A percentile compares a stretch with the other conserved stretches of the same genome.
Evolutionary conservation across 345 rosid species (phyloP).

Genomic region (Eucalyptus pumila): DNA sequence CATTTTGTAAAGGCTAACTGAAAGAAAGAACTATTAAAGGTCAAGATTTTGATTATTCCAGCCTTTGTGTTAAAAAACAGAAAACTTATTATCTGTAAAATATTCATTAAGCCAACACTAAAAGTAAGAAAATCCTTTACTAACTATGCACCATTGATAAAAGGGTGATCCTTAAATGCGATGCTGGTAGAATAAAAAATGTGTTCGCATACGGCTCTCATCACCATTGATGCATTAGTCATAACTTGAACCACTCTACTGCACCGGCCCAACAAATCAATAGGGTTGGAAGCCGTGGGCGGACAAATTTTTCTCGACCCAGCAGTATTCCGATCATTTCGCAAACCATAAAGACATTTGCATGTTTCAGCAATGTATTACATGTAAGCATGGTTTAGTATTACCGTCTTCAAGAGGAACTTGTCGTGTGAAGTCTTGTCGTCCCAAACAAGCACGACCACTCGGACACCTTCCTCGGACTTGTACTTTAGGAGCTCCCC

Average conservation of each 20-base stretch:
- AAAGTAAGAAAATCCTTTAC: too few relatives aligned
- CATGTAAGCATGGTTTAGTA: not conserved
- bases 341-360: not conserved
- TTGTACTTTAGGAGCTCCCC: conserved; percentile 49
- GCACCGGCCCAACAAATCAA: not conserved
- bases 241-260: not conserved
- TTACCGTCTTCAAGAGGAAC: conserved; percentile 35
- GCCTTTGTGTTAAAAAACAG: too few relatives aligned
- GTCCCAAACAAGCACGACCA: conserved; percentile 48
- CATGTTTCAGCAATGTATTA: not conserved
- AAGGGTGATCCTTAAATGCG: not conserved
- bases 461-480: conserved; percentile 62
- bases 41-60: not conserved
- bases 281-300: not conserved
- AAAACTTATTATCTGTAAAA: too few relatives aligned
- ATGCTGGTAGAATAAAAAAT: not conserved
- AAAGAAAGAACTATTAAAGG: not conserved
- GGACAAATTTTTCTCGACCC: not conserved
- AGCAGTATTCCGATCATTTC: accelerated
- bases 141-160: not conserved
- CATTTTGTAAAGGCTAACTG: not conserved
- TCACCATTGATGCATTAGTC: not conserved
- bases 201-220: accelerated
- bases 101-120: too few relatives aligned
- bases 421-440: conserved; percentile 63